A percentile compares a stretch with the other conserved stretches of the same genome.
Conservation (phyloP, 805 yeast species). For the Metschnikowia arizonensis region DNA sequence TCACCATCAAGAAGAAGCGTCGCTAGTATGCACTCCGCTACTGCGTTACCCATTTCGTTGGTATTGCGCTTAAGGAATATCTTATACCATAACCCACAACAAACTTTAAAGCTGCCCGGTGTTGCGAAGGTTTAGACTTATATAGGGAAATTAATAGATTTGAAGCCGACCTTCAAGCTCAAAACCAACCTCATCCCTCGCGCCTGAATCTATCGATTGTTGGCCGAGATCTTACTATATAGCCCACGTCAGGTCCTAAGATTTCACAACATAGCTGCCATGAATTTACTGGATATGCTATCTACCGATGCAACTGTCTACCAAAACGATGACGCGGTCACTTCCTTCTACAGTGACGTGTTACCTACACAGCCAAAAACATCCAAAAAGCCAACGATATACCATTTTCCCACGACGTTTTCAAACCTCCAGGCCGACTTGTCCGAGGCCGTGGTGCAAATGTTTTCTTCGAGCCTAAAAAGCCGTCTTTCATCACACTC, state of each 20-base stretch:
- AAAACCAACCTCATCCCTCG: not conserved
- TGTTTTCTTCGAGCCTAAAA: conserved; percentile 26
- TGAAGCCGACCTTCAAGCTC: too few relatives aligned
- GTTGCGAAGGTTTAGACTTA: not conserved
- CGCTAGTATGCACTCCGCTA: conserved; percentile 9
- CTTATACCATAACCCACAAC: conserved; percentile 1
- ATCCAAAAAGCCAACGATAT: conserved; percentile 17
- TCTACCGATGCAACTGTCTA: conserved; percentile 24
- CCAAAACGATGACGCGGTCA: conserved; percentile 7
- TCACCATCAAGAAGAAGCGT: conserved; percentile 34
- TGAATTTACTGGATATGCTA: conserved; percentile 41
- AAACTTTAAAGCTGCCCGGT: not conserved
- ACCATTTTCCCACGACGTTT: conserved; percentile 33
- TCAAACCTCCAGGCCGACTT: conserved; percentile 34
- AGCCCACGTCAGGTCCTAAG: conserved; percentile 2
- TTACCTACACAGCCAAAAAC: not conserved
- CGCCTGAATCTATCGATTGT: not conserved
- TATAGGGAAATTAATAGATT: not conserved
- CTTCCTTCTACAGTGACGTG: conserved; percentile 5
- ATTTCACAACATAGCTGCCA: conserved; percentile 8
- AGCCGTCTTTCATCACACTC: conserved; percentile 21
- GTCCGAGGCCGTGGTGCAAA: conserved; percentile 28
- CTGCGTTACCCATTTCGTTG: conserved; percentile 2
- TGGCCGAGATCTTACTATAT: not conserved
- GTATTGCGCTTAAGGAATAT: conserved; percentile 2